These are phyloP conservation scores for Magnolia sinica DNA, from an alignment of 164 flowering plant species.

Conservation along the genomic window DNA sequence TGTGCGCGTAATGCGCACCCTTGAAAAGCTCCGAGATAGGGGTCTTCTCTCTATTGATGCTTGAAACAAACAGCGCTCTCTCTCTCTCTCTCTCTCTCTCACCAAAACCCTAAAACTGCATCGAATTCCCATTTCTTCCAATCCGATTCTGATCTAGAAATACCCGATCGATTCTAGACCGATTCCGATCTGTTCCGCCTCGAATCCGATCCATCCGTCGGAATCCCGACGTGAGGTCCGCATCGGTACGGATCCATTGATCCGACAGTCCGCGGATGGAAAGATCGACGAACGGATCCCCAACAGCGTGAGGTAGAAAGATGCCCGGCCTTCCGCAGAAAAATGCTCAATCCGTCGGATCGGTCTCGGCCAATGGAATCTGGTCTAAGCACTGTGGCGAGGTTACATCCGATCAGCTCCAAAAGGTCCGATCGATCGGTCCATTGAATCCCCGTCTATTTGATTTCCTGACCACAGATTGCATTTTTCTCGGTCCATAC, in stretches of 20 bases:
- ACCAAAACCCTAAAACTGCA: conserved; percentile 7
- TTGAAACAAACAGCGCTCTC: background rate
- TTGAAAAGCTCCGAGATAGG: conserved; percentile 8
- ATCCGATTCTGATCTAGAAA: background rate
- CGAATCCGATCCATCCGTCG: background rate
- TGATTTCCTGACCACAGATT: background rate
- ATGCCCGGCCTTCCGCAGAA: conserved; percentile 39
- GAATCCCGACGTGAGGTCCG: background rate
- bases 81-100: conserved; percentile 5
- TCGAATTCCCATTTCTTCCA: conserved; percentile 1
- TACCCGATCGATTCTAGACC: background rate
- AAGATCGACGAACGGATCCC: conserved; percentile 6
- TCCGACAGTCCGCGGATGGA: conserved; percentile 1
- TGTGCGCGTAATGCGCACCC: conserved; percentile 3
- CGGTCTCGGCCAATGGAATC: conserved; percentile 51
- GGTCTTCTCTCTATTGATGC: conserved; percentile 5
- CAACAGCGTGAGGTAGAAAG: conserved; percentile 8
- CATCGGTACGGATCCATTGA: background rate
- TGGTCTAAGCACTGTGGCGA: conserved; percentile 84
- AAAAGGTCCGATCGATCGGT: conserved; percentile 52
- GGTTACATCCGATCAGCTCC: conserved; percentile 77
- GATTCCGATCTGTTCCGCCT: conserved; percentile 1
- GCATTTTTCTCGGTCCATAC: background rate
- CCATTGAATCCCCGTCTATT: background rate
- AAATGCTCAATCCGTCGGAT: conserved; percentile 34